Conservation (phyloP, 139 green algal genomes). For the Chlamydomonas sp. region DNA sequence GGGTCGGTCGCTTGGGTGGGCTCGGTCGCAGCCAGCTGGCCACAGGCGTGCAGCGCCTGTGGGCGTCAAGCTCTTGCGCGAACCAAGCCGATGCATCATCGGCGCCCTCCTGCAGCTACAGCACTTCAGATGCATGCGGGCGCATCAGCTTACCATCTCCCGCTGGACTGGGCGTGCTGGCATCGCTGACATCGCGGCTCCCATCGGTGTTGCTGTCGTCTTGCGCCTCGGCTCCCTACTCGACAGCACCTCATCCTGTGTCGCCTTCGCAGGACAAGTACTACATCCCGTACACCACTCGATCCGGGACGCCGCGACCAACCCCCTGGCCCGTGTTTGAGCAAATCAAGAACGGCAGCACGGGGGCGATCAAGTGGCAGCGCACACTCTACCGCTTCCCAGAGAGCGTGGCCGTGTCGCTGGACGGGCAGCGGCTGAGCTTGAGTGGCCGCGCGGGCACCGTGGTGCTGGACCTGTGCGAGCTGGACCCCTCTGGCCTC, state of each 20-base stretch:
- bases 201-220: too few species aligned
- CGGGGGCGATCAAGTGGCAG: conserved; percentile 20
- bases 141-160: too few species aligned
- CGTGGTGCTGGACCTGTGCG: conserved; percentile 15
- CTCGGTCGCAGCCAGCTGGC: not conserved
- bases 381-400: conserved; percentile 29
- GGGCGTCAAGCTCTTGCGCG: not conserved
- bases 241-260: too few species aligned
- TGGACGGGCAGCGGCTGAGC: conserved; percentile 17
- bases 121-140: too few species aligned
- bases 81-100: not conserved
- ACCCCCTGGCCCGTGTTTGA: conserved; percentile 28
- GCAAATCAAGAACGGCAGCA: conserved; percentile 3
- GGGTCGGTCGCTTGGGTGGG: too few species aligned
- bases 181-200: too few species aligned
- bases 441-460: conserved; percentile 33
- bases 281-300: conserved; percentile 20
- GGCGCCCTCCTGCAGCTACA: not conserved
- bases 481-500: conserved; percentile 42
- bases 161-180: too few species aligned
- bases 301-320: conserved; percentile 14
- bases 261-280: too few species aligned
- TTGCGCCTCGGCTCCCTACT: too few species aligned
- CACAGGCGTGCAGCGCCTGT: not conserved
- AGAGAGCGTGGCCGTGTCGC: not conserved